These are phyloP conservation scores for Colletotrichum euphorbiae DNA, from an alignment of 2,329 filamentous ascomycete genomes.

Conservation along the genomic window DNA sequence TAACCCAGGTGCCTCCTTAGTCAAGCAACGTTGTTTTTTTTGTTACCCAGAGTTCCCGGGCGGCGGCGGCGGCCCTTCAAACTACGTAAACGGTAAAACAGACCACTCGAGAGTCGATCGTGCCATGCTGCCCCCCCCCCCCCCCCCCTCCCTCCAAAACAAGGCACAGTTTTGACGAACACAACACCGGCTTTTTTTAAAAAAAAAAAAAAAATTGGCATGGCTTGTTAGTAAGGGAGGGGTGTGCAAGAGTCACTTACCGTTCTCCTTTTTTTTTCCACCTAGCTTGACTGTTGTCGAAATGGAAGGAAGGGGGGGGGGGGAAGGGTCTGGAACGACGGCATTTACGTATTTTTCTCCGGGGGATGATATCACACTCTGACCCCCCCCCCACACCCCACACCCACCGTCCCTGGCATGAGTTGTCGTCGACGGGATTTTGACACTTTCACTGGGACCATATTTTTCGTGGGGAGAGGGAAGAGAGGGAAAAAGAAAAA, in stretches of 20 bases:
- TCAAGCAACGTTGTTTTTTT: slow-evolving; percentile 18
- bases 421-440: not conserved
- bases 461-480: slow-evolving; percentile 14
- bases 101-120: slow-evolving; percentile 19
- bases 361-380: slow-evolving; percentile 36
- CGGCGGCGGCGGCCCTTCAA: not conserved
- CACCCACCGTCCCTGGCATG: slow-evolving; percentile 36
- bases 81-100: slow-evolving; percentile 24
- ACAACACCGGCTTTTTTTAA: not conserved
- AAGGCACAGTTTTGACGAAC: not conserved
- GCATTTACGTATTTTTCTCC: slow-evolving; percentile 37
- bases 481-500: not conserved
- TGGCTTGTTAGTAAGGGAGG: not conserved
- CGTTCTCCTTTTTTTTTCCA: not conserved
- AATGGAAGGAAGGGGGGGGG: not conserved
- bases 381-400: no score
- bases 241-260: slow-evolving; percentile 14
- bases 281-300: no score
- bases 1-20: not conserved
- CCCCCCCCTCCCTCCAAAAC: no score
- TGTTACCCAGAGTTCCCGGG: slow-evolving; percentile 5
- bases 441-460: slow-evolving; percentile 5
- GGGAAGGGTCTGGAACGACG: slow-evolving; percentile 30
- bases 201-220: no score
- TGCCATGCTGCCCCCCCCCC: slow-evolving; percentile 6